Conservation (phyloP, 768 basidiomycete genomes). For the Suillus cothurnatus region DNA sequence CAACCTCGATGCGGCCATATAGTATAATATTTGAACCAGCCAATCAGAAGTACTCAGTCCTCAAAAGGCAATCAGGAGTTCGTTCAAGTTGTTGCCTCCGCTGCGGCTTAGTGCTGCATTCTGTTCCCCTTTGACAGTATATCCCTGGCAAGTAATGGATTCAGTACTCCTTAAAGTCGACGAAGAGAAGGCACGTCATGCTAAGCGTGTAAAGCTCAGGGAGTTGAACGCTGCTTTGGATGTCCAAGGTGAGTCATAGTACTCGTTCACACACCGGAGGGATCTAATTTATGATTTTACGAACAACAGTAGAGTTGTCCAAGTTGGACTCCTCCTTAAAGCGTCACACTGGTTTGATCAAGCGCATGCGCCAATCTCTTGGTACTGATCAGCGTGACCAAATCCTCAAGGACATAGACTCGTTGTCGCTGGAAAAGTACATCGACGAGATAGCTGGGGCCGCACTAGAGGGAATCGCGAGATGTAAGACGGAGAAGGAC, state of each 20-base stretch:
- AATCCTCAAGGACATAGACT: conserved; percentile 89
- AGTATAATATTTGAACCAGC: background rate
- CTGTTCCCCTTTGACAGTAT: background rate
- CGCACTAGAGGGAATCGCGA: conserved; percentile 77
- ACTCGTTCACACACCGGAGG: background rate
- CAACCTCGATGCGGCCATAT: background rate
- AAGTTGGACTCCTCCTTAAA: conserved; percentile 94
- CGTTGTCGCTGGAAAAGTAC: conserved; percentile 92
- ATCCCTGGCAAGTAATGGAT: conserved; percentile 24
- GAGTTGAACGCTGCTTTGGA: conserved; percentile 52
- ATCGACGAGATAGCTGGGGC: conserved; percentile 92
- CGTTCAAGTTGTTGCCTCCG: background rate
- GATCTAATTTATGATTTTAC: conserved; percentile 16
- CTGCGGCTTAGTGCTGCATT: background rate
- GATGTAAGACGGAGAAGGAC: conserved; percentile 93
- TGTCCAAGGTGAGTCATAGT: conserved; percentile 45
- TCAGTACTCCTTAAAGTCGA: conserved; percentile 39
- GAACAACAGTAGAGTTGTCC: conserved; percentile 51
- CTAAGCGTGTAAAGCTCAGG: conserved; percentile 61
- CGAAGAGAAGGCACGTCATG: conserved; percentile 54
- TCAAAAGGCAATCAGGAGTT: conserved; percentile 8
- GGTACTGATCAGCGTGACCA: conserved; percentile 81
- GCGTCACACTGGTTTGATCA: conserved; percentile 94
- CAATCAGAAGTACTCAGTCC: conserved; percentile 1
- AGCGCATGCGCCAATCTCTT: conserved; percentile 87